phyloP scores from a whole-genome alignment of 257 asterid genomes.

The Verbascum thapsus region DNA sequence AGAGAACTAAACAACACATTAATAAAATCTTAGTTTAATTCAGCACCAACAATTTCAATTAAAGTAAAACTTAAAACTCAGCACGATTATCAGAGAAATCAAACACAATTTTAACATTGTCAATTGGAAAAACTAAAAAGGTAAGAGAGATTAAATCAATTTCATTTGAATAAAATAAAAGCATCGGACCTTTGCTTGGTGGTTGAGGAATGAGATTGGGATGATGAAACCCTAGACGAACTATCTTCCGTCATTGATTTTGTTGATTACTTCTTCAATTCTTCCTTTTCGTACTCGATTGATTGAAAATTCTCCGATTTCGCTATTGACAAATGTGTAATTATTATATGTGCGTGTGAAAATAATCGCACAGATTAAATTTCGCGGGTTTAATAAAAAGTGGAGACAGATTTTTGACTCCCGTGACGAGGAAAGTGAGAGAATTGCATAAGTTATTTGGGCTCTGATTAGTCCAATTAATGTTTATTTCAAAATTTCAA shows the following conservation, averaged over 20 bases:
- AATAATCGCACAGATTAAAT: slow-evolving; percentile 14
- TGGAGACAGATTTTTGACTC: not conserved
- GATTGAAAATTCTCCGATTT: slow-evolving; percentile 5
- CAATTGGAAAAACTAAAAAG: not conserved
- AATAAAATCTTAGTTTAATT: too few relatives aligned
- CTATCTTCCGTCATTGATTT: slow-evolving; percentile 65
- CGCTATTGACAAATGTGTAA: slow-evolving; percentile 8
- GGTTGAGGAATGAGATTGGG: slow-evolving; percentile 63
- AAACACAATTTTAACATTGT: not conserved
- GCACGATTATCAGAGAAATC: slow-evolving; percentile 1
- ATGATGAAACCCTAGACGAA: slow-evolving; percentile 66
- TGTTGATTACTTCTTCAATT: slow-evolving; percentile 18
- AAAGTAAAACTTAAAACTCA: slow-evolving; percentile 5
- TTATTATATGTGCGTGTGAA: not conserved
- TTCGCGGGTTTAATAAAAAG: slow-evolving; percentile 29
- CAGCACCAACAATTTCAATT: too few relatives aligned
- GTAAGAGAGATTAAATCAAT: not conserved
- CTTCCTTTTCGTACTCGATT: not conserved
- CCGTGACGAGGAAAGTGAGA: not conserved
- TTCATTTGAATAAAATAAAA: slow-evolving; percentile 22
- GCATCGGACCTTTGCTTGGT: slow-evolving; percentile 71
- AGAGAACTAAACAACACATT: too few relatives aligned
- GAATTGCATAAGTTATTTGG: too few relatives aligned
- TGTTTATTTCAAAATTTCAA: too few relatives aligned
- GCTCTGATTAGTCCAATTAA: too few relatives aligned